Percentiles rank a stretch among this genome's conserved stretches.
Evolutionary conservation across 495 filamentous ascomycete species (phyloP).

Genomic region (Podospora tetraspora): DNA sequence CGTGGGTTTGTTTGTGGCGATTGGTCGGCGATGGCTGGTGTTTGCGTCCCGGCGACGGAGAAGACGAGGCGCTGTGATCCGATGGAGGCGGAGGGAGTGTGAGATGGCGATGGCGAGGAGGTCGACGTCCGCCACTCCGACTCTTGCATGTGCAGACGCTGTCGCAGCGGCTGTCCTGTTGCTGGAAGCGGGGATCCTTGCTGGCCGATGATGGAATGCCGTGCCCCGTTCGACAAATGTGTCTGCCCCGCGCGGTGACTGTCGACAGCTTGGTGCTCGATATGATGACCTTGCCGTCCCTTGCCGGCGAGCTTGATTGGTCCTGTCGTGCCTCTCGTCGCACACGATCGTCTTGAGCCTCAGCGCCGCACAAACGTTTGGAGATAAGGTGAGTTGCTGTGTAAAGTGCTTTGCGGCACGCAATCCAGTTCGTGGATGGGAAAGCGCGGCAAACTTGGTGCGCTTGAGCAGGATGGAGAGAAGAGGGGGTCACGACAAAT

Average conservation of each 20-base stretch:
- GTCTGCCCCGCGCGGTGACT: background rate
- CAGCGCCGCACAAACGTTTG: background rate
- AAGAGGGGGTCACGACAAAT: background rate
- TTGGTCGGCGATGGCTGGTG: background rate
- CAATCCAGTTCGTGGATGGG: background rate
- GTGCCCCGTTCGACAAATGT: background rate
- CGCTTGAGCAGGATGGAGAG: background rate
- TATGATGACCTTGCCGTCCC: background rate
- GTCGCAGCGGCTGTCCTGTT: background rate
- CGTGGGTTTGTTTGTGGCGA: background rate
- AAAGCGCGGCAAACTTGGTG: background rate
- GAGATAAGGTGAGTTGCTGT: background rate
- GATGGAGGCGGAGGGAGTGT: background rate
- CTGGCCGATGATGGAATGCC: background rate
- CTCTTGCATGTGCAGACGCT: background rate
- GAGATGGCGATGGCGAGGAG: background rate
- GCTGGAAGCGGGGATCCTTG: background rate
- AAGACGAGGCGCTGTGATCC: background rate
- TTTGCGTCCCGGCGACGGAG: background rate
- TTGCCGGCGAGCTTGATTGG: slow-evolving; percentile 11
- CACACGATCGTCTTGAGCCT: slow-evolving; percentile 21
- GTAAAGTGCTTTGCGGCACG: background rate
- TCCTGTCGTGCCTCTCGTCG: background rate
- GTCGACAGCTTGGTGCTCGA: background rate
- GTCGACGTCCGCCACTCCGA: background rate